Base-by-base conservation (phyloP, 352 stramenopile genomes). In the Phytophthora pluvialis region DNA sequence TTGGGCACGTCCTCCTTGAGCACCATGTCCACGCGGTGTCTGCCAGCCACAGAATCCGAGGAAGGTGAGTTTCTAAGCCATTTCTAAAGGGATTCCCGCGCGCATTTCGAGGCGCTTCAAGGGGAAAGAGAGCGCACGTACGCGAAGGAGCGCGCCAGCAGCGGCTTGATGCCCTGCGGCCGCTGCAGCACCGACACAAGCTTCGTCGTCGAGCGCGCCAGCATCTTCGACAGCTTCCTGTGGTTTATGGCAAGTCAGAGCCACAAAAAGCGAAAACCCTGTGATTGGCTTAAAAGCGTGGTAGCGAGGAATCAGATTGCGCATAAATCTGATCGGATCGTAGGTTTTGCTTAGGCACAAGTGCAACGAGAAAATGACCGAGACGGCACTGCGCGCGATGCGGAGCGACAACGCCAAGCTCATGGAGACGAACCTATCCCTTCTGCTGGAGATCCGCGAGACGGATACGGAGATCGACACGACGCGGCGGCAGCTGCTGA, bases 1-100 rank as follows among this genome's bases (percentile, higher is more conserved):
- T 92, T 90, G 49, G 62, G 29, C 25, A 95, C 83, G 71, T 95
- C 87, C 66, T 95, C 71, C 79, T 92, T 93, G 33, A 95, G 75
- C 64, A 95, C 85, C 85, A 93, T 92, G 54, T 77, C 78, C 53
- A 95, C 86, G 38, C 83, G 81, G 69, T 94, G 84, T 50, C 86
- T 94, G 57, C 3, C 47, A 68, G 38, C 33, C 51, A 64, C 45
- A 69, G 28, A 48, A 39, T 21, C 21, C 21, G 21, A 21, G 21
- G 1, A 21, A 21, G 21, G 15, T 45, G 2, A 46, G n/a, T 69
- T 64, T 56, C n/a, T 10, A 32, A 11, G 18, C 6, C 12, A 32
- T 28, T 67, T 67, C 21, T 32, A 13, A 7, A 3, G 6, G n/a
- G 5, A 44, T 58, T 64, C 45, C 4, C 21, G 25, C 18, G 36